Percentiles rank a stretch among this genome's conserved stretches.
Evolutionary conservation across 306 rosid genomes (phyloP).

Genomic region (Vigna mungo): DNA sequence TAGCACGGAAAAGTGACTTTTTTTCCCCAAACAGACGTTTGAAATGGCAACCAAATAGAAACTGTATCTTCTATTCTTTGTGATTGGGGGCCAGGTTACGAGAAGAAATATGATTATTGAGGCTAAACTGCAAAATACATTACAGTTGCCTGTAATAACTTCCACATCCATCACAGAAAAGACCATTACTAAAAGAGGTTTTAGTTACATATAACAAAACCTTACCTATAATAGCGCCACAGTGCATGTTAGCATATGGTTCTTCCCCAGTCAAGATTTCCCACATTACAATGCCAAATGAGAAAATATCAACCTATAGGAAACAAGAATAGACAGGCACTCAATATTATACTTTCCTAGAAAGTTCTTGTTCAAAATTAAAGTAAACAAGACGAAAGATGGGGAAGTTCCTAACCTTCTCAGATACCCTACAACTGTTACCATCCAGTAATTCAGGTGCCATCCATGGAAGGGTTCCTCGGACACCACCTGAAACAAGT

Average conservation of each 20-base stretch:
- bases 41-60: too few relatives aligned
- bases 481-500: slow-evolving; percentile 88
- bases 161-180: slow-evolving; percentile 20
- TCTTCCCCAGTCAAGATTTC: slow-evolving; percentile 96
- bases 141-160: background rate
- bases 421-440: slow-evolving; percentile 81
- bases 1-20: background rate
- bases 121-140: background rate
- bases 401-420: slow-evolving; percentile 70
- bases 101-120: background rate
- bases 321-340: slow-evolving; percentile 22
- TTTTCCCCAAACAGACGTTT: background rate
- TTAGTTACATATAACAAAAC: slow-evolving; percentile 1
- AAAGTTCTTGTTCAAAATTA: slow-evolving; percentile 17
- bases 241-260: slow-evolving; percentile 94
- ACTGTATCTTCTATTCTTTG: too few relatives aligned
- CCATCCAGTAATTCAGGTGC: slow-evolving; percentile 94
- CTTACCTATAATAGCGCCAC: slow-evolving; percentile 94
- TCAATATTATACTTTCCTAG: slow-evolving; percentile 22
- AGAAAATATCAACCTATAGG: slow-evolving; percentile 84
- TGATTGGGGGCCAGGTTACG: too few relatives aligned
- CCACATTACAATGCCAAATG: slow-evolving; percentile 94
- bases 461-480: slow-evolving; percentile 99
- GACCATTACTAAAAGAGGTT: slow-evolving; percentile 6
- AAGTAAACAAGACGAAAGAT: slow-evolving; percentile 3